Percentiles rank a stretch among this genome's conserved stretches.
These are phyloP conservation scores for Fusarium austroafricanum DNA, from an alignment of 2,329 filamentous ascomycete species.

Conservation along the genomic window DNA sequence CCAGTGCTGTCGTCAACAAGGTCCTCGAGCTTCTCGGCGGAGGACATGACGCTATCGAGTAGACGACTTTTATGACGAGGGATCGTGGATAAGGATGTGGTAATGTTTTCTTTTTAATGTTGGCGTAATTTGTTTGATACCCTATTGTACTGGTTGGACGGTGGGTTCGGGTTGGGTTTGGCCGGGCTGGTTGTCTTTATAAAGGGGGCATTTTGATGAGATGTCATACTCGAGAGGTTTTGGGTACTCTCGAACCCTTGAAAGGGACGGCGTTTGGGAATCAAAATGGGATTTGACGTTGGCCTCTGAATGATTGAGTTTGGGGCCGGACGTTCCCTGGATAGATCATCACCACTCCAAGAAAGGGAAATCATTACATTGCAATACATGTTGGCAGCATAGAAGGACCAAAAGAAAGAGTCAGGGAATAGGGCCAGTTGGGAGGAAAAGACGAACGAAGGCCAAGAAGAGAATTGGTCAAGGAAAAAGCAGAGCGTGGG, in stretches of 20 bases:
- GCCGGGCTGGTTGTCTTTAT: conserved; percentile 32
- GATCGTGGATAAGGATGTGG: conserved; percentile 20
- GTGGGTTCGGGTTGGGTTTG: conserved; percentile 2
- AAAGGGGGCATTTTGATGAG: conserved; percentile 34
- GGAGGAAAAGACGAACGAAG: conserved; percentile 12
- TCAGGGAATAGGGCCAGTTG: conserved; percentile 31
- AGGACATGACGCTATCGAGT: conserved; percentile 55
- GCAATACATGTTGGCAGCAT: conserved; percentile 45
- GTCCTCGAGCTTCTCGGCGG: conserved; percentile 88
- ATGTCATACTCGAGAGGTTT: conserved; percentile 33
- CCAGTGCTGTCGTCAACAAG: conserved; percentile 90
- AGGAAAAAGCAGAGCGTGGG: conserved; percentile 41
- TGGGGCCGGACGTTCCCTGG: conserved; percentile 44
- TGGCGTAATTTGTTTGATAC: conserved; percentile 49
- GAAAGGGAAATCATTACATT: conserved; percentile 47
- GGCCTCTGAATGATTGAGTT: conserved; percentile 43
- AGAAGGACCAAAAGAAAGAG: conserved; percentile 34
- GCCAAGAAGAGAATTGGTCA: conserved; percentile 26
- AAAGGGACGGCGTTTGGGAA: conserved; percentile 47
- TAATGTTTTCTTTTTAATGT: conserved; percentile 44
- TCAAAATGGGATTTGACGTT: conserved; percentile 41
- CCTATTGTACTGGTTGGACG: conserved; percentile 45
- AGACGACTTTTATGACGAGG: conserved; percentile 9
- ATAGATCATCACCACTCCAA: conserved; percentile 65
- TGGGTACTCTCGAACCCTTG: conserved; percentile 33